phyloP scores from a whole-genome alignment of 257 asterid genomes.

The Plantago ovata region DNA sequence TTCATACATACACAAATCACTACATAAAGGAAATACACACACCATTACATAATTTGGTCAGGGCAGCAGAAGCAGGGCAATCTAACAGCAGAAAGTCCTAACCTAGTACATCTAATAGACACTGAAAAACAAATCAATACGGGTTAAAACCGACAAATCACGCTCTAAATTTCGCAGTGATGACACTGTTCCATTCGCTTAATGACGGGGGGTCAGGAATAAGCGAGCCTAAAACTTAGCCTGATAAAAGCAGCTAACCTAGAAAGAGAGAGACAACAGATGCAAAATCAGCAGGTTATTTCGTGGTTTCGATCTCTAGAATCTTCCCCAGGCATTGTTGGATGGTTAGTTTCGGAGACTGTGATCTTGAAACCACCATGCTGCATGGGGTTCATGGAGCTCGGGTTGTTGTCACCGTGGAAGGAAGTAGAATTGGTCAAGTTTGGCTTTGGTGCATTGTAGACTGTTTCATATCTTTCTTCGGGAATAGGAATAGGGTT shows the following conservation, averaged over 20 bases:
- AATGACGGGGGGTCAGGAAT: slow-evolving; percentile 24
- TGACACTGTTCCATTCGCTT: neutral
- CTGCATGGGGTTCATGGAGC: slow-evolving; percentile 37
- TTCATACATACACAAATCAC: slow-evolving; percentile 27
- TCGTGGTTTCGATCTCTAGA: slow-evolving; percentile 54
- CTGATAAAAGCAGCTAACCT: slow-evolving; percentile 29
- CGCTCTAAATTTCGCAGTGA: slow-evolving; percentile 25
- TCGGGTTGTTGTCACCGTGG: slow-evolving; percentile 39
- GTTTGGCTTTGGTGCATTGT: slow-evolving; percentile 34
- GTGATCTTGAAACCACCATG: slow-evolving; percentile 35
- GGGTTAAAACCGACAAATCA: slow-evolving; percentile 26
- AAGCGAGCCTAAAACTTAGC: slow-evolving; percentile 36
- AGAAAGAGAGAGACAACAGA: slow-evolving; percentile 19
- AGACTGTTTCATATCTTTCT: slow-evolving; percentile 33
- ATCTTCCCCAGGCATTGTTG: slow-evolving; percentile 42
- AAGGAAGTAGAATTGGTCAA: slow-evolving; percentile 42
- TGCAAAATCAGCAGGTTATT: slow-evolving; percentile 45
- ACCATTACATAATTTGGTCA: slow-evolving; percentile 16
- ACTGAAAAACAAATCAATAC: slow-evolving; percentile 5
- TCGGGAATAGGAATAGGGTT: slow-evolving; percentile 34
- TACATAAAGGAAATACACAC: slow-evolving; percentile 26
- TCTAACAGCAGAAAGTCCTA: slow-evolving; percentile 30
- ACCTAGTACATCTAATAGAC: slow-evolving; percentile 32
- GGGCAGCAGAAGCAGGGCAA: slow-evolving; percentile 10
- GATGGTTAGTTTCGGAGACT: slow-evolving; percentile 32